Conservation (phyloP, 2,329 filamentous ascomycete species). For the Exophiala lecanii-corni region DNA sequence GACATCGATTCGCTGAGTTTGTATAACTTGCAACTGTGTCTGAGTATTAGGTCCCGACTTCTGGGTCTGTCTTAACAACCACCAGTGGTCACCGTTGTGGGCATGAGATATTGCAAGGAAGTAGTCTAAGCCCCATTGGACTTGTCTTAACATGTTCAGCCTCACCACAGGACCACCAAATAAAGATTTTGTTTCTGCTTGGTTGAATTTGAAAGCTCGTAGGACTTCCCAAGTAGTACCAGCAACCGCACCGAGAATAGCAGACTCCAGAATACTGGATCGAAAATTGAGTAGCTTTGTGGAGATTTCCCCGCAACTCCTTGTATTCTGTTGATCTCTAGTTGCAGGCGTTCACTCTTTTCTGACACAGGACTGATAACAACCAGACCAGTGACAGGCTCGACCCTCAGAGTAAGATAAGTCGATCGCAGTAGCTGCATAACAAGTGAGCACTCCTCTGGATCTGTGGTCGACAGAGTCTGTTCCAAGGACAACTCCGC, state of each 20-base stretch:
- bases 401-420: slow-evolving; percentile 60
- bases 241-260: slow-evolving; percentile 11
- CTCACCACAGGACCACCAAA: slow-evolving; percentile 62
- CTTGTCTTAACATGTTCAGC: slow-evolving; percentile 64
- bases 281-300: slow-evolving; percentile 27
- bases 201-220: slow-evolving; percentile 37
- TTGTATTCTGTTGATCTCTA: slow-evolving; percentile 56
- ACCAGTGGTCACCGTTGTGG: slow-evolving; percentile 72
- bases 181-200: slow-evolving; percentile 50
- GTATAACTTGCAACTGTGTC: slow-evolving; percentile 13
- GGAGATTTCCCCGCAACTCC: slow-evolving; percentile 38
- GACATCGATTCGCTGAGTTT: slow-evolving; percentile 16
- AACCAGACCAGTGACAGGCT: slow-evolving; percentile 73
- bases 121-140: slow-evolving; percentile 70
- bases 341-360: slow-evolving; percentile 55
- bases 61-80: slow-evolving; percentile 51
- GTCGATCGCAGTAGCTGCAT: slow-evolving; percentile 65
- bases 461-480: slow-evolving; percentile 55
- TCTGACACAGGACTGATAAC: slow-evolving; percentile 62
- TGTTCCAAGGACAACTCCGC: slow-evolving; percentile 57
- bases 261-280: slow-evolving; percentile 22
- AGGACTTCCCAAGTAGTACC: slow-evolving; percentile 33
- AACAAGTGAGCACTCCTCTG: slow-evolving; percentile 62
- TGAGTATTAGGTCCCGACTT: not conserved
- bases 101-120: slow-evolving; percentile 66